phyloP scores from a whole-genome alignment of 805 yeast species.

The Spathaspora boniae region DNA sequence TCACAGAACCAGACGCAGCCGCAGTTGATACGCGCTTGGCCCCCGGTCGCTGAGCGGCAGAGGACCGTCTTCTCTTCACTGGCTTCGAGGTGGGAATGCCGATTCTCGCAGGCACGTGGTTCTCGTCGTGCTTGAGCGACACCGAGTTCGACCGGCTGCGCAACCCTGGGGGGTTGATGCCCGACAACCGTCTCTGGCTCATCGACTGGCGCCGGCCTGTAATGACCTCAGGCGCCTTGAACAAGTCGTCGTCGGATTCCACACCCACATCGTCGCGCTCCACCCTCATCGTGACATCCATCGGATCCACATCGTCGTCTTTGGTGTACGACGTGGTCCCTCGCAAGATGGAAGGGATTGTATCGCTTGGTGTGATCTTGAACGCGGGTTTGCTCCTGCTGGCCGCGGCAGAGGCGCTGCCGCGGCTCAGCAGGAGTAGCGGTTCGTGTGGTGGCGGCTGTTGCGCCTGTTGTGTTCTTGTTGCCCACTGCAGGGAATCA shows the following conservation, averaged over 20 bases:
- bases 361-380: background rate
- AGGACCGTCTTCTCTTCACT: slow-evolving; percentile 27
- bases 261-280: slow-evolving; percentile 8
- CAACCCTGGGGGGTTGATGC: slow-evolving; percentile 24
- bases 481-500: too few relatives aligned
- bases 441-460: background rate
- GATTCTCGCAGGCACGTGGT: slow-evolving; percentile 29
- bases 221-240: slow-evolving; percentile 22
- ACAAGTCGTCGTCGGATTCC: slow-evolving; percentile 25
- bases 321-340: too few relatives aligned
- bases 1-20: background rate
- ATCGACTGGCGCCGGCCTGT: slow-evolving; percentile 23
- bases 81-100: slow-evolving; percentile 35
- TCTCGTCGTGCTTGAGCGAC: slow-evolving; percentile 17
- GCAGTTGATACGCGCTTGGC: slow-evolving; percentile 8
- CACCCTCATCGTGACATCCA: slow-evolving; percentile 11
- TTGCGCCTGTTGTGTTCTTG: background rate
- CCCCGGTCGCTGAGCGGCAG: slow-evolving; percentile 13
- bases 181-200: slow-evolving; percentile 34
- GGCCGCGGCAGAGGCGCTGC: background rate
- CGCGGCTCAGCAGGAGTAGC: background rate
- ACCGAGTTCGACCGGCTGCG: slow-evolving; percentile 28
- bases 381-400: slow-evolving; percentile 5
- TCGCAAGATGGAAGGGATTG: too few relatives aligned
- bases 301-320: slow-evolving; percentile 27